Evolutionary conservation across 306 rosid species (phyloP), one percentile per base, ranked within the genome.

Genomic region (Trifolium fragiferum): DNA sequence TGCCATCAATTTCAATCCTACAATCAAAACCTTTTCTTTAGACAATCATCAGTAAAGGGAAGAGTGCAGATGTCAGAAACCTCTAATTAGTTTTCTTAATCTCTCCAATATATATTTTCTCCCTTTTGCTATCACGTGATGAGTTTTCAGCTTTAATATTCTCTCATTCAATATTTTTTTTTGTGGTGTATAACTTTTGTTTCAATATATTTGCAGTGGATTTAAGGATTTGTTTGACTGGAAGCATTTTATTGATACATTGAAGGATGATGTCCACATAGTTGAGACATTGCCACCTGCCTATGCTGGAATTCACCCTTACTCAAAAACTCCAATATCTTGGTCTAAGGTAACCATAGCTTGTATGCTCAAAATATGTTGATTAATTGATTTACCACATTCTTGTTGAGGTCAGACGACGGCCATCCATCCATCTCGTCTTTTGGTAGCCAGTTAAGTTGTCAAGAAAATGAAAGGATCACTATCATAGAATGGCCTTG

Each of bases 191-290:
- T 27, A 30, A 64, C 64, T 79, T 73, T 59, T 44, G 47, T 65
- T 78, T 81, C 41, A 27, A 68, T 68, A 59, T 81, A 35, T 81
- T 74, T 82, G 76, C 90, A 92, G 99, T 79, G 97, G 87, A 77
- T 94, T 94, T 82, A 94, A 94, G 83, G 97, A 94, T 86, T 88
- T 94, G 81, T 94, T 94, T 84, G 92, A 94, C 80, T 94, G 96
- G 99, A 83, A 78, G 81, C 89, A 90, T 80, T 94, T 94, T 77
- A 85, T 94, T 32, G 77, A 92, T 85, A 88, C 84, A 9, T 85
- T 94, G 84, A 90, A 81, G 86, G 89, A 92, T 71, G 97, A 92
- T 77, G 66, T 94, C 82, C 92, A 87, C 86, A 82, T 94, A 83
- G 90, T 90, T 30, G 99, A 94, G 89, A 74, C 76, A 57, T 83